Evolutionary conservation across 495 filamentous ascomycete genomes (phyloP).

Genomic region (Xylaria bambusicola): DNA sequence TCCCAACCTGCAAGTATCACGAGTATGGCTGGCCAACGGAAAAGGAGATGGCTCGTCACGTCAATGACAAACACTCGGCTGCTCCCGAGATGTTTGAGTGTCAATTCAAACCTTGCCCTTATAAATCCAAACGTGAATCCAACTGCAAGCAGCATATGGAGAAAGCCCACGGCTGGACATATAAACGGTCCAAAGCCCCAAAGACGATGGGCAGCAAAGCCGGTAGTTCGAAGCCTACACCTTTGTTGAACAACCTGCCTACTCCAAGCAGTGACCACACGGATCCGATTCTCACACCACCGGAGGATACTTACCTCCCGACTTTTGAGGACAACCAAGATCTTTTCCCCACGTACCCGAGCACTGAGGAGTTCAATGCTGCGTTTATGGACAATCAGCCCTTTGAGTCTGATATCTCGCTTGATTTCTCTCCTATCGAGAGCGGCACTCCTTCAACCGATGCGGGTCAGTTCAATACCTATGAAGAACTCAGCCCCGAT

Average conservation of each 20-base stretch:
- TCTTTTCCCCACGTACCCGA: constrained; percentile 44
- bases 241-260: constrained; percentile 56
- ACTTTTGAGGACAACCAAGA: constrained; percentile 35
- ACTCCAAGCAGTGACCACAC: constrained; percentile 49
- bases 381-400: constrained; percentile 28
- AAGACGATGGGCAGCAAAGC: constrained; percentile 48
- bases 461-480: constrained; percentile 45
- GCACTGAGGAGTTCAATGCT: constrained; percentile 38
- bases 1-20: constrained; percentile 79
- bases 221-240: constrained; percentile 52
- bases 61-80: constrained; percentile 91
- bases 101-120: constrained; percentile 81
- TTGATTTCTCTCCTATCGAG: constrained; percentile 53
- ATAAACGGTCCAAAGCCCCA: constrained; percentile 82
- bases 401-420: constrained; percentile 45
- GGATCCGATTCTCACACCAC: constrained; percentile 44
- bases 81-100: constrained; percentile 77
- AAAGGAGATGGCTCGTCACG: constrained; percentile 93
- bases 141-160: constrained; percentile 99
- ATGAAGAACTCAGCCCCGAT: constrained; percentile 46
- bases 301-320: constrained; percentile 39
- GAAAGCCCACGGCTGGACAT: constrained; percentile 89
- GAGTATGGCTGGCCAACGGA: constrained; percentile 92
- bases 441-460: constrained; percentile 50
- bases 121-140: constrained; percentile 92